Evolutionary conservation across 2,329 filamentous ascomycete genomes (phyloP).

Genomic region (Pyrenochaeta sp.): DNA sequence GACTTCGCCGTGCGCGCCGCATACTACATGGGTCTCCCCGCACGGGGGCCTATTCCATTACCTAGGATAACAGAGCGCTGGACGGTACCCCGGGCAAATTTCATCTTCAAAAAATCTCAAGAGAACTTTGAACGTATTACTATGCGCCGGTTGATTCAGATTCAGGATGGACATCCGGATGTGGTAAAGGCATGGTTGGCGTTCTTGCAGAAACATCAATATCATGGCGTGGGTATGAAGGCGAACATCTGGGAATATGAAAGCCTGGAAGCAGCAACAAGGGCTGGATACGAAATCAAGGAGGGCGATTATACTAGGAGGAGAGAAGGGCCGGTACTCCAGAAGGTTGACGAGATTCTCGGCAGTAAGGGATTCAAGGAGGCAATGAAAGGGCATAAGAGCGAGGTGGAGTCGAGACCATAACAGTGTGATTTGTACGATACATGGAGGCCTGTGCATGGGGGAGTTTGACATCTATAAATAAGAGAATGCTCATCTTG

Average conservation of each 20-base stretch:
- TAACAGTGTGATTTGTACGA: constrained; percentile 9
- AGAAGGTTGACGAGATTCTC: constrained; percentile 49
- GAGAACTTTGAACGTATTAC: constrained; percentile 98
- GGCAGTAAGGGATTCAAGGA: constrained; percentile 40
- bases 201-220: constrained; percentile 89
- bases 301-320: constrained; percentile 38
- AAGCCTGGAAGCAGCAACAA: constrained; percentile 59
- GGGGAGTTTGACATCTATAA: background rate
- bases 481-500: background rate
- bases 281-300: constrained; percentile 38
- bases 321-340: constrained; percentile 42
- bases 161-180: constrained; percentile 89
- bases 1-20: constrained; percentile 95
- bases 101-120: constrained; percentile 96
- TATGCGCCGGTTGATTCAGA: constrained; percentile 84
- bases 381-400: constrained; percentile 40
- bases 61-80: constrained; percentile 89
- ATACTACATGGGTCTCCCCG: constrained; percentile 89
- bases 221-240: constrained; percentile 98
- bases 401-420: constrained; percentile 32
- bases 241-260: constrained; percentile 94
- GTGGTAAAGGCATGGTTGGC: constrained; percentile 91
- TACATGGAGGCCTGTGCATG: background rate
- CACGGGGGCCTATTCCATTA: constrained; percentile 83
- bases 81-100: constrained; percentile 89